Base-by-base conservation (phyloP, 2,329 filamentous ascomycete species). In the Trichothecium sympodiale region DNA sequence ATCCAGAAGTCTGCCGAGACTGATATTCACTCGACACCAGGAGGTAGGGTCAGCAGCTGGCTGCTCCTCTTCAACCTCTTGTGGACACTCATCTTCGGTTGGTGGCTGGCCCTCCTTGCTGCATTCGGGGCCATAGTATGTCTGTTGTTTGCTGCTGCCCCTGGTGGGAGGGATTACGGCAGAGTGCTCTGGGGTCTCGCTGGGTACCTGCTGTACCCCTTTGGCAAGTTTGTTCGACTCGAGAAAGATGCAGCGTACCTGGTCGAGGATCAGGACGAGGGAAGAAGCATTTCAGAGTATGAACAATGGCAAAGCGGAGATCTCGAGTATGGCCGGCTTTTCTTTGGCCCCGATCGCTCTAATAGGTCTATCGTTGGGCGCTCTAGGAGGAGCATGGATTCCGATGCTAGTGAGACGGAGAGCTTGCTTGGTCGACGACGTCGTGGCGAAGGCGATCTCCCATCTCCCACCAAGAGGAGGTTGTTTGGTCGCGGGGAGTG, bases 231-330 rank as follows among this genome's bases (percentile, higher is more conserved):
- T 56, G 86, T 98, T 42, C 83, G 87, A 32, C 71, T 98, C 27
- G 81, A 94, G 53, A 84, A 89, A 55, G 91, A 98, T 47, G 91
- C 96, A 52, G 82, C 83, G 30, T 98, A 98, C 53, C 69, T 86
- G 33, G 83, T 95, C 41, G 91, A 98, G 61, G 91, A 98, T 50
- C 78, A 91, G 51, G 88, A 89, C 29, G 91, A 98, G 60, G 91
- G 91, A 15, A 78, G 91, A 52, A 96, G 88, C 62, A 95, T 98
- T 52, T 93, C 85, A 50, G 91, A 98, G 62, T 98, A 98, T 54
- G 91, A 98, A 57, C 87, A 94, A 60, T 98, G 91, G 91, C 91
- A 98, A 62, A 95, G 79, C 53, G 91, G 91, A 34, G 91, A 98
- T 52, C 73, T 98, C 25, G 91, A 98, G 58, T 87, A 96, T 55